Conservation (phyloP, 1,284 basidiomycete genomes). For the Coniferiporia weirii region DNA sequence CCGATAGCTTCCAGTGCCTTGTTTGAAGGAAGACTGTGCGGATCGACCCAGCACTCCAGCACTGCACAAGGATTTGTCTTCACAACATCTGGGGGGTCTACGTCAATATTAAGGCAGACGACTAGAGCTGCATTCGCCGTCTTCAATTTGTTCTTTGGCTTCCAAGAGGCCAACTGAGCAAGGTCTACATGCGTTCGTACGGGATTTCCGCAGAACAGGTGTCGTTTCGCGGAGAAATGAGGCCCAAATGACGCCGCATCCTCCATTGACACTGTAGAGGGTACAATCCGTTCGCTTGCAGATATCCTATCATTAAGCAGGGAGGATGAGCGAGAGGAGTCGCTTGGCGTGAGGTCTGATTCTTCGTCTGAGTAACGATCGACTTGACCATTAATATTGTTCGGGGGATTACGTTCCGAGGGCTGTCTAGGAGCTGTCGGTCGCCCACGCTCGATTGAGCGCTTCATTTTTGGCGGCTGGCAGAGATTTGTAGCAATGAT, state of each 20-base stretch:
- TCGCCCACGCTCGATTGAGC: constrained; percentile 8
- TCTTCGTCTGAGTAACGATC: constrained; percentile 13
- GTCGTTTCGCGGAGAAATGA: constrained; percentile 78
- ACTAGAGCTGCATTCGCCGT: constrained; percentile 93
- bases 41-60: constrained; percentile 97
- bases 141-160: constrained; percentile 78
- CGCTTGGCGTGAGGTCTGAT: constrained; percentile 1
- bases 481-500: background rate
- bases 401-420: constrained; percentile 1
- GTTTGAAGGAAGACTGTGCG: constrained; percentile 79
- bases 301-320: constrained; percentile 14
- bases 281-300: constrained; percentile 11
- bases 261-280: constrained; percentile 20
- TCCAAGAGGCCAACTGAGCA: constrained; percentile 71
- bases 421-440: background rate
- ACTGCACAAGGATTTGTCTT: constrained; percentile 97
- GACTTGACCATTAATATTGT: constrained; percentile 8
- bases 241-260: constrained; percentile 23
- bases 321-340: constrained; percentile 3
- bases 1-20: constrained; percentile 90
- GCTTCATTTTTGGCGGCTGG: constrained; percentile 1
- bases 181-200: constrained; percentile 60
- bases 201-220: constrained; percentile 84
- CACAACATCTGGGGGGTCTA: constrained; percentile 95
- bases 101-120: constrained; percentile 94